These are phyloP conservation scores for Exserohilum rostratum DNA, from an alignment of 2,329 filamentous ascomycete genomes.

Conservation along the genomic window DNA sequence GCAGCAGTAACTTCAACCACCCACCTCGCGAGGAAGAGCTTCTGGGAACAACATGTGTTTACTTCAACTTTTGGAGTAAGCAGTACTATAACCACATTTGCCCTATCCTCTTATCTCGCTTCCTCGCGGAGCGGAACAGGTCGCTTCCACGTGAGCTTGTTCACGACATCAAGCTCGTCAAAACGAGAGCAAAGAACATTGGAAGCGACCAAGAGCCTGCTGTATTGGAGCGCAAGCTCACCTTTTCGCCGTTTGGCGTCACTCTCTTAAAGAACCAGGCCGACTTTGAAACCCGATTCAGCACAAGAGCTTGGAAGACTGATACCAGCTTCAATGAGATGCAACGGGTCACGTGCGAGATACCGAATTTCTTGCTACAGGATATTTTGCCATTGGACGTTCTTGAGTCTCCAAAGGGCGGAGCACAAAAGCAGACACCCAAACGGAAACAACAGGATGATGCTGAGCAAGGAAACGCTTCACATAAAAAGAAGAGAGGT, in stretches of 20 bases:
- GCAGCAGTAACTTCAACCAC: background rate
- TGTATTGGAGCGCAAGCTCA: conserved; percentile 36
- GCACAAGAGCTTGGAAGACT: no score
- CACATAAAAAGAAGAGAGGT: no score
- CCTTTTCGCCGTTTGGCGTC: conserved; percentile 42
- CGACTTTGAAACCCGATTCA: conserved; percentile 17
- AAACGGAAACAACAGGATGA: no score
- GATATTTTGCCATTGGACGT: no score
- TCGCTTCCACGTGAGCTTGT: conserved; percentile 16
- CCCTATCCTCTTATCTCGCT: conserved; percentile 41
- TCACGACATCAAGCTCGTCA: conserved; percentile 39
- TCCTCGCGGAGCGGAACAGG: conserved; percentile 16
- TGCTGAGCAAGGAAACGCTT: no score
- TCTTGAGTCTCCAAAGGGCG: no score
- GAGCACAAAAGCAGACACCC: no score
- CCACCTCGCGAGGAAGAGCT: conserved; percentile 42
- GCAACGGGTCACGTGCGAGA: no score
- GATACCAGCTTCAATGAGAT: no score
- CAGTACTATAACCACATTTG: conserved; percentile 47
- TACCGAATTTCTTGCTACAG: no score
- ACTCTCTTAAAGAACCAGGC: conserved; percentile 34
- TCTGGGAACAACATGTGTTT: conserved; percentile 34
- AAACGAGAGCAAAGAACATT: conserved; percentile 27
- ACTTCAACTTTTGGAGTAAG: conserved; percentile 47
- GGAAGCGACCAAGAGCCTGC: background rate